Conservation (phyloP, 495 filamentous ascomycete genomes). For the Talaromyces thailandensis region DNA sequence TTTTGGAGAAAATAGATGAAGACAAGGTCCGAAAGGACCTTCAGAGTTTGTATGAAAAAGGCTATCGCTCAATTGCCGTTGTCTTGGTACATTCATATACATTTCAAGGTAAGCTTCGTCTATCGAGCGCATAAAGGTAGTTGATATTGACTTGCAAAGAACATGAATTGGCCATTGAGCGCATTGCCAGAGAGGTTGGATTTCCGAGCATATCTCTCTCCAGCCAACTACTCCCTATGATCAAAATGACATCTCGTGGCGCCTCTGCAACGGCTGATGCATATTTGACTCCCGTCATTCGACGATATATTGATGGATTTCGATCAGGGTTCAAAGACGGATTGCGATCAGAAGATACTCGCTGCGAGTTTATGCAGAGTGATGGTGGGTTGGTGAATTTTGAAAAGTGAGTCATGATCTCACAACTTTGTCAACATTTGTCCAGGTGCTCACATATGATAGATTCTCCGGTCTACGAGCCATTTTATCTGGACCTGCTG, state of each 20-base stretch:
- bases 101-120: constrained; percentile 18
- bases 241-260: constrained; percentile 60
- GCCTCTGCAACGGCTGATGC: constrained; percentile 93
- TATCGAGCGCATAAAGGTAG: not conserved
- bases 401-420: constrained; percentile 11
- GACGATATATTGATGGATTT: constrained; percentile 90
- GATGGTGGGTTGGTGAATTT: constrained; percentile 47
- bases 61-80: constrained; percentile 43
- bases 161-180: constrained; percentile 39
- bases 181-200: constrained; percentile 39
- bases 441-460: constrained; percentile 24
- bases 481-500: constrained; percentile 54
- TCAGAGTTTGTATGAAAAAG: constrained; percentile 29
- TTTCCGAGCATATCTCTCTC: constrained; percentile 47
- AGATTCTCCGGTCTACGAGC: constrained; percentile 50
- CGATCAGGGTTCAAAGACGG: constrained; percentile 50
- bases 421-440: not conserved
- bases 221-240: constrained; percentile 78
- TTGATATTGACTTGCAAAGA: constrained; percentile 23
- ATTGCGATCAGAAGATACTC: constrained; percentile 35
- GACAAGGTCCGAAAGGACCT: constrained; percentile 31
- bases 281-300: constrained; percentile 91
- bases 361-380: constrained; percentile 49
- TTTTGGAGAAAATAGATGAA: constrained; percentile 33
- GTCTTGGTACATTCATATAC: constrained; percentile 45